Base-by-base conservation (phyloP, 2,329 filamentous ascomycete genomes). In the Arthrobotrys sphaeroides region DNA sequence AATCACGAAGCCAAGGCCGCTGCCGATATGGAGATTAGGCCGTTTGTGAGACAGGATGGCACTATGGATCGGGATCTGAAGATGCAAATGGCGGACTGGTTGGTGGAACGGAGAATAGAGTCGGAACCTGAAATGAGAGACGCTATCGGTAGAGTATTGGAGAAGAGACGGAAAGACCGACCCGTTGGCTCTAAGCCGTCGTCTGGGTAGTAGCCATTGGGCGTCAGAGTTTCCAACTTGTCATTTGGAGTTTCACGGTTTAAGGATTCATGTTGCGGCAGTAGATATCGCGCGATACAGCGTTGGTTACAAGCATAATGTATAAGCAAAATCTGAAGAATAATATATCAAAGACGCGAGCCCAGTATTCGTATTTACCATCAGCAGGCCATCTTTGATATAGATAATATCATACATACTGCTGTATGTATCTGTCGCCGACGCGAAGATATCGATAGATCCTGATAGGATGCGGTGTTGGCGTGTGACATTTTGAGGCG, bases 61-160 rank as follows among this genome's bases (percentile, higher is more conserved):
- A 85, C 85, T n/a, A 84, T 90, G 51, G 85, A 85, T 55, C 53
- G 70, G 47, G 88, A 88, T 73, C 83, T 96, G 80, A 87, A 89
- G 77, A 86, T 86, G 42, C 91, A 90, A 79, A 87, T 97, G 83
- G 91, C 90, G 83, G 92, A 95, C 80, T 96, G 93, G 87, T 84
- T 98, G 78, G 89, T 97, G 59, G 89, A 96, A 82, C 96, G 96
- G 81, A 94, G 90, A 12, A 91, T 96, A 73, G 87, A 89, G 78
- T 88, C 87, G 53, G 91, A 94, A 82, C 90, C 90, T 0, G 92
- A 94, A 83, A 94, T 98, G 6, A 87, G 90, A 78, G 90, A 92
- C 82, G 93, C 93, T 0, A 85, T 97, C 78, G 89, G 89, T 22
- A 87, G 86, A 72, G 89, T 89, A 26, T 83, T 94, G 69, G 86